Evolutionary conservation across 2,329 filamentous ascomycete genomes (phyloP), one percentile per base, ranked within the genome.

Genomic region (Aspergillus neoniger): DNA sequence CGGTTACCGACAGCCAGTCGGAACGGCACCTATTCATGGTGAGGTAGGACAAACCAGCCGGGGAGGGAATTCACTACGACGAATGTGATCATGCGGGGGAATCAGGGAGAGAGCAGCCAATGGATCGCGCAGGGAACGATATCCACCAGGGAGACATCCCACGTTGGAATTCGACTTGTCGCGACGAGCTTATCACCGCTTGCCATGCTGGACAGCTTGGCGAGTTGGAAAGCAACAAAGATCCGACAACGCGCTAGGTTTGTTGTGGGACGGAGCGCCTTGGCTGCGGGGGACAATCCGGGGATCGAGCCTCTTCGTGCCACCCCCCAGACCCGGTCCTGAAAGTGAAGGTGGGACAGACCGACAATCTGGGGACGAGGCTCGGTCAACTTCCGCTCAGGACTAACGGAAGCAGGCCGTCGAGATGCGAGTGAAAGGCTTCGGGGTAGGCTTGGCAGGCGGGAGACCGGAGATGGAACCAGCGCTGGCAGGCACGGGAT

Each of bases 121-220:
- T 43, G 23, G 52, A 39, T 36, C 50, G 8, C 4, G 9, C 32
- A 25, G 36, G 51, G 51, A 19, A 21, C 15, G 23, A 44, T 5
- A 15, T 55, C 17, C 23, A 43, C 38, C 38, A 25, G 32, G 4
- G 12, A n/a, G 44, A 15, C 44, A 17, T 30, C 21, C 44, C 21
- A 23, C 44, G 21, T 28, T 49, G 47, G 15, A 5, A n/a, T 36
- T 28, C 25, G 47, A 17, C 7, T 30, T 50, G 10, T 50, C 47
- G 44, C 23, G 47, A 50, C 47, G 47, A 50, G 25, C 47, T 50
- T 50, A 50, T 28, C 23, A 50, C 25, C 39, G 41, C 41, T 44
- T 44, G 41, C 23, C 41, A 36, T 36, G 41, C 41, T 23, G 19
- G 41, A 44, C 41, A 23, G 19, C 41, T 23, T 21, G 19, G 19